Conservation (phyloP, 305 asterid genomes). For the Petunia hybrid region DNA sequence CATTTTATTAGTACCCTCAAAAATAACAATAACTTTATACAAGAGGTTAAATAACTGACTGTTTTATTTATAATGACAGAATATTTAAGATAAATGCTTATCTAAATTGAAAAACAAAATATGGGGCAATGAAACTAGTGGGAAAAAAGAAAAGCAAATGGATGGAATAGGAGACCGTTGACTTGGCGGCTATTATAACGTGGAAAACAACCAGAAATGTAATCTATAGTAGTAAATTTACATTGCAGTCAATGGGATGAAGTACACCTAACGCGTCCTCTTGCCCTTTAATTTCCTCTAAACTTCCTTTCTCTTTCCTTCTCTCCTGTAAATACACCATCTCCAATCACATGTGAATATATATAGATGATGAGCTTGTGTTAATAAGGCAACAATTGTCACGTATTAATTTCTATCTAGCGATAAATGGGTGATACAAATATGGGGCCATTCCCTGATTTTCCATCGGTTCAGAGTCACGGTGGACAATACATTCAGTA, state of each 20-base stretch:
- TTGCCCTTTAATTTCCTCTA: constrained; percentile 19
- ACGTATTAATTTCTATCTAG: not conserved
- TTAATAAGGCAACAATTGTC: not conserved
- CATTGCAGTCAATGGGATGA: constrained; percentile 6
- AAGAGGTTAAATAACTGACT: too few species aligned
- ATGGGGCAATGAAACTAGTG: too few species aligned
- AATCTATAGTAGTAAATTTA: not conserved
- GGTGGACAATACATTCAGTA: constrained; percentile 75
- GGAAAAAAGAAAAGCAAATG: not conserved
- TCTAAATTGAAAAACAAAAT: too few species aligned
- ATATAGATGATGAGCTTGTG: not conserved
- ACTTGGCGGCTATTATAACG: constrained; percentile 1
- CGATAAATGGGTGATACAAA: constrained; percentile 54
- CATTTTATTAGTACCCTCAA: too few species aligned
- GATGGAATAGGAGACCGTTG: not conserved
- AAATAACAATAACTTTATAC: too few species aligned
- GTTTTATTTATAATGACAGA: too few species aligned
- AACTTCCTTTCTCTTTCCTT: constrained; percentile 37
- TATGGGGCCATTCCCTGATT: constrained; percentile 56
- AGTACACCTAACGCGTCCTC: constrained; percentile 34
- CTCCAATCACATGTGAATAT: not conserved
- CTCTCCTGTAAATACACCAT: constrained; percentile 23
- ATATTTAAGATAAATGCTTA: too few species aligned
- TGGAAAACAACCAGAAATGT: not conserved
- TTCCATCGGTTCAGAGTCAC: constrained; percentile 66